Conservation (phyloP, 2,329 filamentous ascomycete genomes). For the Alternaria sp. region DNA sequence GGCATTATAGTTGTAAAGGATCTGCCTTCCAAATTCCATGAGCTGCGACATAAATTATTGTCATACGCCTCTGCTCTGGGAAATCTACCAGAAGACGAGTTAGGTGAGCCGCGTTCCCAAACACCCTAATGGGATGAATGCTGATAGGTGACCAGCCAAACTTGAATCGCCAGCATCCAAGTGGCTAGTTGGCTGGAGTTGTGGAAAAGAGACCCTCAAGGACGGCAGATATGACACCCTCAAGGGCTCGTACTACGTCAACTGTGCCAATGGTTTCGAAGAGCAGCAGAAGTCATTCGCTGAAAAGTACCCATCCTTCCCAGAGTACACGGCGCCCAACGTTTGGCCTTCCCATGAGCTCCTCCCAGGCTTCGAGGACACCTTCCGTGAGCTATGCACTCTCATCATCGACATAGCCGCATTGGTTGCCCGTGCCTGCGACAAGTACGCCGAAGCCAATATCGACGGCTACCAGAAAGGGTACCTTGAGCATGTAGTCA, state of each 20-base stretch:
- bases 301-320: slow-evolving; percentile 70
- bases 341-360: slow-evolving; percentile 79
- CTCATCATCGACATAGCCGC: slow-evolving; percentile 91
- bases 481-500: slow-evolving; percentile 88
- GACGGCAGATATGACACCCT: slow-evolving; percentile 80
- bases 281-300: slow-evolving; percentile 60
- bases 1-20: slow-evolving; percentile 95
- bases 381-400: slow-evolving; percentile 78
- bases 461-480: slow-evolving; percentile 78
- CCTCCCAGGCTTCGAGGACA: slow-evolving; percentile 78
- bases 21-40: slow-evolving; percentile 74
- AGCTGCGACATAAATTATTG: slow-evolving; percentile 77
- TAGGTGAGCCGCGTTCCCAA: slow-evolving; percentile 63
- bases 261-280: slow-evolving; percentile 74
- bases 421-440: slow-evolving; percentile 89
- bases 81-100: slow-evolving; percentile 74
- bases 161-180: slow-evolving; percentile 63
- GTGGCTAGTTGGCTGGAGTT: slow-evolving; percentile 77
- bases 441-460: slow-evolving; percentile 81
- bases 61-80: slow-evolving; percentile 91
- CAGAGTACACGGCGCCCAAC: slow-evolving; percentile 90
- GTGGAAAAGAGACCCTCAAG: slow-evolving; percentile 82
- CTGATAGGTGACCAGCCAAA: slow-evolving; percentile 40
- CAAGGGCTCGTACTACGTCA: slow-evolving; percentile 86
- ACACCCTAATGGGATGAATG: background rate